phyloP scores from a whole-genome alignment of 176 grass and related monocot genomes.

The Ensete glaucum region DNA sequence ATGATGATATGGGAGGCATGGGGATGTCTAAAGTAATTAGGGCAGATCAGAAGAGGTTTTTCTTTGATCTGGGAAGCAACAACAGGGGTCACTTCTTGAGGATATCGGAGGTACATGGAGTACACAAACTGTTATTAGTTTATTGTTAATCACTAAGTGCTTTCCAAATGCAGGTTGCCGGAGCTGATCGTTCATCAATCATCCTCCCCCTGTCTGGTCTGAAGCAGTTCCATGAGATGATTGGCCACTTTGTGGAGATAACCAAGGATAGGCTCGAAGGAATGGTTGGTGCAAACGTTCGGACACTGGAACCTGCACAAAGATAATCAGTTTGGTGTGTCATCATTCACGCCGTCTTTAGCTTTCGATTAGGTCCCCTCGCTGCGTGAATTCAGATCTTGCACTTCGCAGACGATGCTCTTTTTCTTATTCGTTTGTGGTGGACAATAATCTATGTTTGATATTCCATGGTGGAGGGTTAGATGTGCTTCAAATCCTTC shows the following conservation, averaged over 20 bases:
- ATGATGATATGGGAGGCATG: slow-evolving; percentile 75
- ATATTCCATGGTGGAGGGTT: background rate
- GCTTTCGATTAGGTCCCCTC: background rate
- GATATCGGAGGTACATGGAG: slow-evolving; percentile 75
- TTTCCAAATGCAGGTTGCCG: slow-evolving; percentile 58
- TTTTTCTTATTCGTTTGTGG: slow-evolving; percentile 12
- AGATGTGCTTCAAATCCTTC: background rate
- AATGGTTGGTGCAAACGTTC: slow-evolving; percentile 68
- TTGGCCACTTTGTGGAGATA: slow-evolving; percentile 97
- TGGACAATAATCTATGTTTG: slow-evolving; percentile 6
- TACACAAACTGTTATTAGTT: background rate
- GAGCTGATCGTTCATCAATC: slow-evolving; percentile 89
- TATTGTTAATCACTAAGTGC: background rate
- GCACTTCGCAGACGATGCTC: background rate
- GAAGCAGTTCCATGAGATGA: slow-evolving; percentile 99
- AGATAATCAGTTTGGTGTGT: slow-evolving; percentile 44
- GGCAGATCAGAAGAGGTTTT: slow-evolving; percentile 96
- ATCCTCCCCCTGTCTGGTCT: slow-evolving; percentile 87
- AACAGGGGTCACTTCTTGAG: slow-evolving; percentile 92
- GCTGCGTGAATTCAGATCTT: background rate
- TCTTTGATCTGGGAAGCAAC: slow-evolving; percentile 95
- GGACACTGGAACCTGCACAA: slow-evolving; percentile 59
- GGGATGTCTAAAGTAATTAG: slow-evolving; percentile 95
- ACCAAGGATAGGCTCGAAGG: slow-evolving; percentile 95
- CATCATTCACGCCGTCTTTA: slow-evolving; percentile 13